Evolutionary conservation across 164 flowering plant genomes (phyloP).

Genomic region (Sedum album): DNA sequence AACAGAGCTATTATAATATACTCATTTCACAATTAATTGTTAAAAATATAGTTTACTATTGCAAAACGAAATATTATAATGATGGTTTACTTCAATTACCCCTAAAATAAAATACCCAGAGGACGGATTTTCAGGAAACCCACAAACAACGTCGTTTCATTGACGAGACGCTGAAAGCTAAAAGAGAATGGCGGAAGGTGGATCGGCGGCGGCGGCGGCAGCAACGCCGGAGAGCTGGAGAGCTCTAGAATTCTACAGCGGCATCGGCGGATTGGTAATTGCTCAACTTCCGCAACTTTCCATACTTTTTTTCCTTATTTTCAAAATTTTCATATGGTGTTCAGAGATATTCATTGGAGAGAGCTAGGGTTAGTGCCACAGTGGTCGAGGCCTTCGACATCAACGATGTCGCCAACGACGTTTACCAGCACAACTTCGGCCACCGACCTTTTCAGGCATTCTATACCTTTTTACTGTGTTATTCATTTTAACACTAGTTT

Average conservation of each 20-base stretch:
- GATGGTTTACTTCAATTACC: no score
- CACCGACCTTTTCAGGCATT: conserved; percentile 78
- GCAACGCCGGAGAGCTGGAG: conserved; percentile 37
- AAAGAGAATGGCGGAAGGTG: neutral
- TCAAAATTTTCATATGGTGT: neutral
- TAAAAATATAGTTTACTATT: no score
- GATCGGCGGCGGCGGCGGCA: no score
- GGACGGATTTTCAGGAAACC: no score
- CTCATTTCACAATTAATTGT: no score
- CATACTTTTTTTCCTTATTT: neutral
- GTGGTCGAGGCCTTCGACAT: conserved; percentile 90
- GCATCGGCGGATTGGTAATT: conserved; percentile 86
- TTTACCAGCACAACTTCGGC: conserved; percentile 70
- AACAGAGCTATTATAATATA: no score
- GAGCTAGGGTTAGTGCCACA: conserved; percentile 45
- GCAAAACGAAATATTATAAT: no score
- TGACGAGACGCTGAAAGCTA: no score
- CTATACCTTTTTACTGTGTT: neutral
- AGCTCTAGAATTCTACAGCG: conserved; percentile 90
- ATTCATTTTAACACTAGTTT: neutral
- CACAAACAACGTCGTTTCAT: no score
- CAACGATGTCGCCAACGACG: conserved; percentile 79
- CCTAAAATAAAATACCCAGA: no score
- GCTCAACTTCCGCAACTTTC: neutral
- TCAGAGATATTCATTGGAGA: conserved; percentile 67